Conservation (phyloP, 352 stramenopile species). For the Pythium volutum region DNA sequence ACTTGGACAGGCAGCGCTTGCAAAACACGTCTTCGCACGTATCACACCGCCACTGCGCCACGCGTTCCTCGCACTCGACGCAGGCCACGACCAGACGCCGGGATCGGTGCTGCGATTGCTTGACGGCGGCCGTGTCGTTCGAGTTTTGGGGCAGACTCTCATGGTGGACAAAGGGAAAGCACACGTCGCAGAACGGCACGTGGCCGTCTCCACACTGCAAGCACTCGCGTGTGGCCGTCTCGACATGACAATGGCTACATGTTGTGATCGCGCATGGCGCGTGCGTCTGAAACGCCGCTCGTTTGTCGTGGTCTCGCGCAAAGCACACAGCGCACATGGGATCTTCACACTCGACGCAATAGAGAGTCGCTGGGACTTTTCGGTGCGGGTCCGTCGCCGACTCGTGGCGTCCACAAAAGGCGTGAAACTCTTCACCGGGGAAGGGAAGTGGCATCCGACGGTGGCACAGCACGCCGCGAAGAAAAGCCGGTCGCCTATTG, state of each 20-base stretch:
- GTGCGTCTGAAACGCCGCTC: constrained; percentile 45
- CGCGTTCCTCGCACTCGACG: constrained; percentile 45
- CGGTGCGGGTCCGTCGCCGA: constrained; percentile 22
- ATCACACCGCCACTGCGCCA: constrained; percentile 65
- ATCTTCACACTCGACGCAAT: constrained; percentile 73
- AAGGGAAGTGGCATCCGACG: constrained; percentile 62
- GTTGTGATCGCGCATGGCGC: constrained; percentile 31
- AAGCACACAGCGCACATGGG: constrained; percentile 64
- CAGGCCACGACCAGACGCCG: constrained; percentile 63
- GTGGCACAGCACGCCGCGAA: constrained; percentile 46
- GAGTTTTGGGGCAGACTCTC: too few relatives aligned
- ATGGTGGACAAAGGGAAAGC: constrained; percentile 54
- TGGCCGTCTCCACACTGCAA: constrained; percentile 60
- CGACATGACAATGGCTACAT: constrained; percentile 45
- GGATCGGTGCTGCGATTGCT: constrained; percentile 33
- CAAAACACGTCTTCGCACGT: constrained; percentile 64
- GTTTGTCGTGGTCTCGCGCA: constrained; percentile 51
- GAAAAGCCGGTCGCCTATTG: constrained; percentile 41
- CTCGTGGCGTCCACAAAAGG: constrained; percentile 67
- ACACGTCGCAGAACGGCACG: constrained; percentile 65
- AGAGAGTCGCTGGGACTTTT: constrained; percentile 41
- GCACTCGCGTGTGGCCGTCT: constrained; percentile 68
- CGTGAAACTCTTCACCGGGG: constrained; percentile 63
- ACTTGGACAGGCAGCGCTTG: constrained; percentile 57
- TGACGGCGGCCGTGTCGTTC: not conserved